Base-by-base conservation (phyloP, 1,284 basidiomycete species). In the Ustilago xerochloae region DNA sequence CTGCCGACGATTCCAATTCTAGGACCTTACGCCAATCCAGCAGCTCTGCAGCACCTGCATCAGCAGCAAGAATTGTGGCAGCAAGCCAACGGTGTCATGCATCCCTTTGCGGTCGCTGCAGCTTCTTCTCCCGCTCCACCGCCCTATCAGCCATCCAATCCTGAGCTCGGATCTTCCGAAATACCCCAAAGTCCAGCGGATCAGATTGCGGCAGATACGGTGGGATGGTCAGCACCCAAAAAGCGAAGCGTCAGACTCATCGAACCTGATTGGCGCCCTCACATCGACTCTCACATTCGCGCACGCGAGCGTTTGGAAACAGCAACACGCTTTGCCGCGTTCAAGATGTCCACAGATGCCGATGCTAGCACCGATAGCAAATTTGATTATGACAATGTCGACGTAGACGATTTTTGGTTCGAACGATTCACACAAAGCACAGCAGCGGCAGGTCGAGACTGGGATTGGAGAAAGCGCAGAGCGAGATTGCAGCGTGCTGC, bases 231-330 rank as follows among this genome's bases (percentile, higher is more conserved):
- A n/a, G n/a, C n/a, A n/a, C n/a, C n/a, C 49, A 56, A 45, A 38
- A 22, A 10, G 24, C 28, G 48, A 55, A 63, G 64, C 46, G 33
- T 82, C 49, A 62, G 60, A 47, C 58, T 83, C 10, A 67, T 65
- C 10, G 82, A 84, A 57, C 82, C 82, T 0, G 76, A 83, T 33
- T 84, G 82, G 82, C 38, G 48, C 12, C 74, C 72, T 7, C 80
- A 78, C 33, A 47, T 63, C 18, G 68, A 75, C 8, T 57, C 54
- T 3, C 80, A 84, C 47, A 65, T 76, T 13, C 71, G 82, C 1
- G 82, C 81, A 2, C 58, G 76, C 15, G 79, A 82, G 54, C 73
- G 82, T 0, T 48, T 78, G 16, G 77, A 82, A 35, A 64, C 71
- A 10, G 76, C 73, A 2, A 38, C 48, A 7, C 54, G 65, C 20